These are phyloP conservation scores for Cadophora malorum DNA, from an alignment of 2,329 filamentous ascomycete species.

Conservation along the genomic window DNA sequence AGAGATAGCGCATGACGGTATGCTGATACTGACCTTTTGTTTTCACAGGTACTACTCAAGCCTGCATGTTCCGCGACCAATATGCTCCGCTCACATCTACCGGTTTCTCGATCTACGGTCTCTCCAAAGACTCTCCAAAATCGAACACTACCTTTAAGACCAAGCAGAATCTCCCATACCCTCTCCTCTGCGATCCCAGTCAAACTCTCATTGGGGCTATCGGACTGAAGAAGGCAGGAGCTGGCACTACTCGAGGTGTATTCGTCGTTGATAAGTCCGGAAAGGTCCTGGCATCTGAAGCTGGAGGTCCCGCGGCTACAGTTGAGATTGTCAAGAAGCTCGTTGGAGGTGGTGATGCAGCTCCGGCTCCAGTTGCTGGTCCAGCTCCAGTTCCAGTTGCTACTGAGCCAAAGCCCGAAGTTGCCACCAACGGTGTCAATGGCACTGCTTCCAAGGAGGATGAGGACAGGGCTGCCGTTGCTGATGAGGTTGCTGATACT, in stretches of 20 bases:
- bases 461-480: slow-evolving; percentile 40
- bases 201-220: slow-evolving; percentile 81
- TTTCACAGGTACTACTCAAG: slow-evolving; percentile 85
- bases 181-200: slow-evolving; percentile 82
- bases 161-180: slow-evolving; percentile 88
- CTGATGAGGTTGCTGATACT: slow-evolving; percentile 53
- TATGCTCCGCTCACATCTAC: slow-evolving; percentile 77
- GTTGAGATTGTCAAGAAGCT: slow-evolving; percentile 78
- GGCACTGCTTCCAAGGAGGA: slow-evolving; percentile 38
- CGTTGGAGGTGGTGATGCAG: slow-evolving; percentile 53
- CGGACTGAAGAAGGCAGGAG: slow-evolving; percentile 85
- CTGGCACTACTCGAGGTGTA: slow-evolving; percentile 83
- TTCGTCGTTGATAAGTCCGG: slow-evolving; percentile 85
- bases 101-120: slow-evolving; percentile 86
- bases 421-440: slow-evolving; percentile 35
- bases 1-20: not conserved
- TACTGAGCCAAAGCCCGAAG: slow-evolving; percentile 36
- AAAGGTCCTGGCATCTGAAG: slow-evolving; percentile 76
- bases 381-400: slow-evolving; percentile 20
- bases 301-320: slow-evolving; percentile 79
- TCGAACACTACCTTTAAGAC: slow-evolving; percentile 92
- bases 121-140: slow-evolving; percentile 87
- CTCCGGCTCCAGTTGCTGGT: slow-evolving; percentile 27
- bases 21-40: slow-evolving; percentile 13
- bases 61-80: slow-evolving; percentile 88